Conservation (phyloP, 768 basidiomycete genomes). For the Mycena amicta region DNA sequence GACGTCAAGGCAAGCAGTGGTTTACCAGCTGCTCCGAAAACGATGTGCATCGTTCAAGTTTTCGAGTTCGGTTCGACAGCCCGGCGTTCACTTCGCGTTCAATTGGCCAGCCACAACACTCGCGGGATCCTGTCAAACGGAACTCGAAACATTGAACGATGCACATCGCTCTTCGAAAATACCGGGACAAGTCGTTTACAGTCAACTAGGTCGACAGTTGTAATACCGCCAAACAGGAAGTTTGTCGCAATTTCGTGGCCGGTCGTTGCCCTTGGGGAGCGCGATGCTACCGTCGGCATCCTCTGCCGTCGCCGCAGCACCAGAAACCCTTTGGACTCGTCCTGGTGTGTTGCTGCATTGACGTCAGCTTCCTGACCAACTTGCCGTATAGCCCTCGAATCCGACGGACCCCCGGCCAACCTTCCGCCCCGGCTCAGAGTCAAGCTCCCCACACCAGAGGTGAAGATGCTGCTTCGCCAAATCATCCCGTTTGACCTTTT, state of each 20-base stretch:
- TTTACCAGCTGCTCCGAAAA: background rate
- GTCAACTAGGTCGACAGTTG: background rate
- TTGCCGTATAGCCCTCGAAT: background rate
- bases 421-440: background rate
- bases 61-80: background rate
- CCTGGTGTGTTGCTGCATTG: background rate
- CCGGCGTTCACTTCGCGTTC: background rate
- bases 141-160: too few species aligned
- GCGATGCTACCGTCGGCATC: background rate
- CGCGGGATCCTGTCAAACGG: too few species aligned
- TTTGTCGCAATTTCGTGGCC: too few species aligned
- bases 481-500: background rate
- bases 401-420: background rate
- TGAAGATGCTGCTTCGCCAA: background rate
- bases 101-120: background rate
- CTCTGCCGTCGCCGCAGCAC: background rate
- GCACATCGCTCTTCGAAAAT: background rate
- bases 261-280: background rate
- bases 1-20: background rate
- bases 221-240: background rate
- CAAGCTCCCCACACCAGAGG: background rate
- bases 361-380: background rate
- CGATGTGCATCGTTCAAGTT: background rate
- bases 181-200: background rate
- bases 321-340: background rate